phyloP scores from a whole-genome alignment of 2,329 filamentous ascomycete genomes.

The Paramyrothecium sp. region DNA sequence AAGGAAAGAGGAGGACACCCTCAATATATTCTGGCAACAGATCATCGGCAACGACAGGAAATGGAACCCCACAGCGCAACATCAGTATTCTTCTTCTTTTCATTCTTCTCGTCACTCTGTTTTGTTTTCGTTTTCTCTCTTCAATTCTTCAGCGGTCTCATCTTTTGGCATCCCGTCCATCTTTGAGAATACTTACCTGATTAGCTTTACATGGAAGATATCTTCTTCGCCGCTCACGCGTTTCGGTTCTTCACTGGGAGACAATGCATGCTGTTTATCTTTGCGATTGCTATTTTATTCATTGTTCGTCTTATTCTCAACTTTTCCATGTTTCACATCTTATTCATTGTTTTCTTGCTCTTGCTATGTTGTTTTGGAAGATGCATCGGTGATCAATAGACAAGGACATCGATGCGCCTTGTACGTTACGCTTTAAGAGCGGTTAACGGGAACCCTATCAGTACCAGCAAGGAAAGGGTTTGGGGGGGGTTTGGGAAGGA shows the following conservation, averaged over 20 bases:
- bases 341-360: slow-evolving; percentile 3
- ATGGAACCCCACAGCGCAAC: not conserved
- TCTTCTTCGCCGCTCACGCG: slow-evolving; percentile 32
- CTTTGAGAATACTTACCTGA: slow-evolving; percentile 2
- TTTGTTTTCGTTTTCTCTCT: not conserved
- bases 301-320: slow-evolving; percentile 12
- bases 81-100: too few relatives aligned
- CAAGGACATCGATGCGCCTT: not conserved
- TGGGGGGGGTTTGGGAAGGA: not conserved
- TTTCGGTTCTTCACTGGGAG: slow-evolving; percentile 10
- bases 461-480: not conserved
- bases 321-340: slow-evolving; percentile 11
- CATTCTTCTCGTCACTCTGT: too few relatives aligned
- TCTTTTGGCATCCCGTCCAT: not conserved
- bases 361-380: not conserved
- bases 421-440: not conserved
- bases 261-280: not conserved
- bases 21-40: slow-evolving; percentile 31
- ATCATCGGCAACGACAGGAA: slow-evolving; percentile 19
- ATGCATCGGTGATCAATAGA: not conserved
- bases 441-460: not conserved
- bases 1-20: slow-evolving; percentile 17
- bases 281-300: slow-evolving; percentile 6
- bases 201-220: slow-evolving; percentile 19
- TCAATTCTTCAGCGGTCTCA: not conserved